Conservation (phyloP, 2,329 filamentous ascomycete species). For the Fusarium sp. region DNA sequence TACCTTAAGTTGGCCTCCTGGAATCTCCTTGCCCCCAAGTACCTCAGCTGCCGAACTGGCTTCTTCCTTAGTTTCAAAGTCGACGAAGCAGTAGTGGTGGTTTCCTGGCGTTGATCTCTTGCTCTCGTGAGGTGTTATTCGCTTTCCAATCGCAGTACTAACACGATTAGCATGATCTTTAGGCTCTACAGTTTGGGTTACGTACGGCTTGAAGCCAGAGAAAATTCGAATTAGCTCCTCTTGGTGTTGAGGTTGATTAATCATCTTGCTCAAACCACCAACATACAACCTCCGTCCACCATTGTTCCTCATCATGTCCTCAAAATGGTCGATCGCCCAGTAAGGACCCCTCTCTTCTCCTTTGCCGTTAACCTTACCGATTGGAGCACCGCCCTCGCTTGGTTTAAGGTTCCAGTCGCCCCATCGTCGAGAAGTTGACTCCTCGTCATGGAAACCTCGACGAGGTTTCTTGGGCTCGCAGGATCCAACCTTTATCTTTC, state of each 20-base stretch:
- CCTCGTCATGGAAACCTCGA: slow-evolving; percentile 27
- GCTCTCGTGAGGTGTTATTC: slow-evolving; percentile 70
- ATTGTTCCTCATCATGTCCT: slow-evolving; percentile 46
- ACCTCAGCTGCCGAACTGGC: slow-evolving; percentile 62
- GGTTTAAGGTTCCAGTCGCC: slow-evolving; percentile 56
- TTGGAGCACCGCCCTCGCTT: slow-evolving; percentile 18
- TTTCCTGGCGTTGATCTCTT: slow-evolving; percentile 65
- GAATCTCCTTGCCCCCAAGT: slow-evolving; percentile 36
- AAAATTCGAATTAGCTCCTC: slow-evolving; percentile 62
- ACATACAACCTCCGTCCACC: slow-evolving; percentile 61
- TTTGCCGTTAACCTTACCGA: background rate
- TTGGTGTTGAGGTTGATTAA: slow-evolving; percentile 61
- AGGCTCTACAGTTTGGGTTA: accelerated
- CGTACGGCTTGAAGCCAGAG: slow-evolving; percentile 55
- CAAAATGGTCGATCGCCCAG: slow-evolving; percentile 48
- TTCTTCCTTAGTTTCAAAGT: slow-evolving; percentile 67
- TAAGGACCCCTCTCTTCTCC: slow-evolving; percentile 13
- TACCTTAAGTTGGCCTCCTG: slow-evolving; percentile 19
- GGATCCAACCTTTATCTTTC: slow-evolving; percentile 73
- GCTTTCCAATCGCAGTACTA: slow-evolving; percentile 57
- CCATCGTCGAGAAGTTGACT: slow-evolving; percentile 55
- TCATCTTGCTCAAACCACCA: slow-evolving; percentile 63
- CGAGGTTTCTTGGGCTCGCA: slow-evolving; percentile 66
- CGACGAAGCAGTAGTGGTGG: slow-evolving; percentile 76
- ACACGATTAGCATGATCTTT: background rate